These are phyloP conservation scores for Rhizophagus prolifer DNA, from an alignment of 192 early-diverging fungal species.

Conservation along the genomic window DNA sequence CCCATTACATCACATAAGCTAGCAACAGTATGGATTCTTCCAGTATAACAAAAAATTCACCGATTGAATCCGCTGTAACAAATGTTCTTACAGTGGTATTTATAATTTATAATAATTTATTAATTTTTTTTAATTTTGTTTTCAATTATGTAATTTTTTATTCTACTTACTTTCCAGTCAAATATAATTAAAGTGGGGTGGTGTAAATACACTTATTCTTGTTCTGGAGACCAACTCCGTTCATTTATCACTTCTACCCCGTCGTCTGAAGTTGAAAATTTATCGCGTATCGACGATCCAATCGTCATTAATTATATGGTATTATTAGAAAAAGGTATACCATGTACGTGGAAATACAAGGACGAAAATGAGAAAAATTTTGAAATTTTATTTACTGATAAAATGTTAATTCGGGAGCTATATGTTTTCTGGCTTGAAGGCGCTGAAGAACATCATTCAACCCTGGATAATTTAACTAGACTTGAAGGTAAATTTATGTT, in stretches of 20 bases:
- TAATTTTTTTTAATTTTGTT: neutral
- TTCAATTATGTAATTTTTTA: neutral
- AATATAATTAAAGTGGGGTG: neutral
- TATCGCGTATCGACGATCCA: slow-evolving; percentile 4
- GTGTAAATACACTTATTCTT: neutral
- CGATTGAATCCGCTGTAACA: neutral
- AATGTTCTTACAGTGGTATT: slow-evolving; percentile 7
- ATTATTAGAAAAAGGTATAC: slow-evolving; percentile 4
- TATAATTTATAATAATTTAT: neutral
- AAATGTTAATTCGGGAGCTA: neutral
- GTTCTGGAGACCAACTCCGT: neutral
- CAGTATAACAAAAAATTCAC: neutral
- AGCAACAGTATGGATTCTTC: neutral
- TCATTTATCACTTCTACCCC: slow-evolving; percentile 13
- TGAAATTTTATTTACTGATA: neutral
- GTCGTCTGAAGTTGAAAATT: neutral
- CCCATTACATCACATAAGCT: neutral
- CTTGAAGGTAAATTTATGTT: neutral
- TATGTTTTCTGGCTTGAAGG: slow-evolving; percentile 18
- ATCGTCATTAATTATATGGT: neutral
- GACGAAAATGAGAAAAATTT: neutral
- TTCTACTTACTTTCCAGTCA: neutral
- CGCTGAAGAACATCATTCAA: neutral
- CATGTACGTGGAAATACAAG: slow-evolving; percentile 16
- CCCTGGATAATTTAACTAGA: neutral